A percentile compares a stretch with the other conserved stretches of the same genome.
phyloP scores from a whole-genome alignment of 495 filamentous ascomycete species.

The Pyrenopolyporus hunteri region DNA sequence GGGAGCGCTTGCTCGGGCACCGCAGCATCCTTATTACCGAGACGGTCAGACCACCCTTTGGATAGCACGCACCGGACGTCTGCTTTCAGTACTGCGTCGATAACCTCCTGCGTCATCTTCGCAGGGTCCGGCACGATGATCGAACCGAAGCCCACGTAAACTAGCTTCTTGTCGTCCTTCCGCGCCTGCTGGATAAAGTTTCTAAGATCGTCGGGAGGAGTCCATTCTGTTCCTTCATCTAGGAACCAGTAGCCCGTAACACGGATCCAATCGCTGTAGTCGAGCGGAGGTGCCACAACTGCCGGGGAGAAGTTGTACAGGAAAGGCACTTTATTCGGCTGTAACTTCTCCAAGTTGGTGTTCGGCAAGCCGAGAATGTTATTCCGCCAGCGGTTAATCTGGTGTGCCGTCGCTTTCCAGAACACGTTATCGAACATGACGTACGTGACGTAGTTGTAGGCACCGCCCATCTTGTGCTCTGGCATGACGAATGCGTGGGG shows the following conservation, averaged over 20 bases:
- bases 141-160: slow-evolving; percentile 96
- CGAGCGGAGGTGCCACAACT: slow-evolving; percentile 89
- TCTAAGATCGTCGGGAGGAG: slow-evolving; percentile 73
- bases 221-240: slow-evolving; percentile 78
- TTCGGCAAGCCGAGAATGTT: slow-evolving; percentile 76
- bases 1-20: slow-evolving; percentile 74
- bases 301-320: slow-evolving; percentile 95
- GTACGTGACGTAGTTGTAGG: slow-evolving; percentile 94
- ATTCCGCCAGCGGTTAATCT: slow-evolving; percentile 93
- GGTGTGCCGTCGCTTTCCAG: slow-evolving; percentile 89
- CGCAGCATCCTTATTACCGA: slow-evolving; percentile 53
- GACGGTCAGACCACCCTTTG: slow-evolving; percentile 98
- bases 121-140: slow-evolving; percentile 92
- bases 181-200: slow-evolving; percentile 84
- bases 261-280: slow-evolving; percentile 97
- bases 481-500: slow-evolving; percentile 98
- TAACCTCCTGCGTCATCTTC: slow-evolving; percentile 84
- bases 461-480: slow-evolving; percentile 89
- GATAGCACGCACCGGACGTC: slow-evolving; percentile 94
- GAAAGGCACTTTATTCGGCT: slow-evolving; percentile 95
- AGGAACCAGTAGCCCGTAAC: slow-evolving; percentile 99
- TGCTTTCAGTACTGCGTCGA: slow-evolving; percentile 88
- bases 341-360: slow-evolving; percentile 88
- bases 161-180: slow-evolving; percentile 83
- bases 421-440: slow-evolving; percentile 97